Conservation (phyloP, 225 moss, liverwort and hornwort species). For the Climacium dendroides region DNA sequence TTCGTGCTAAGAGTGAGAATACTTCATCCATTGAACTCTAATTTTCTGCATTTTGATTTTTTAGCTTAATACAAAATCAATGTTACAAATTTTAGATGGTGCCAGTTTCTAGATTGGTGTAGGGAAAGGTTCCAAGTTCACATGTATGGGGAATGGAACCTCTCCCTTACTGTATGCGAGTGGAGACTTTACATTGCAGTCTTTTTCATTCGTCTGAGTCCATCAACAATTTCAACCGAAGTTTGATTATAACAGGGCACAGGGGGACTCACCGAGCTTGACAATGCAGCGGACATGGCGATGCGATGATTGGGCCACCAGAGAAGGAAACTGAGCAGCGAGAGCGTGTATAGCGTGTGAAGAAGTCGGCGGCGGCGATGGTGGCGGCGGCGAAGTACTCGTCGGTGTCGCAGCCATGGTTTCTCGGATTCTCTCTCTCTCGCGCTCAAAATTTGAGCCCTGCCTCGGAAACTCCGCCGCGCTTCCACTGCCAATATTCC, state of each 20-base stretch:
- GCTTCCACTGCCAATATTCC: not conserved
- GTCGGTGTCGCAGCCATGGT: not conserved
- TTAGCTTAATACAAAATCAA: not conserved
- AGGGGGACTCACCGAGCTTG: slow-evolving; percentile 58
- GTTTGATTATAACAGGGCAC: not conserved
- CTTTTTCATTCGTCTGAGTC: not conserved
- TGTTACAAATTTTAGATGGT: not conserved
- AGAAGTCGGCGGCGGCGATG: not conserved
- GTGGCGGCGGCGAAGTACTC: not conserved
- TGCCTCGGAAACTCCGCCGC: not conserved
- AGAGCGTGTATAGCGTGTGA: slow-evolving; percentile 11
- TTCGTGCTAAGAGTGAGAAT: too few species aligned
- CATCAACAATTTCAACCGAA: not conserved
- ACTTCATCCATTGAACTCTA: too few species aligned
- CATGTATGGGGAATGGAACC: not conserved
- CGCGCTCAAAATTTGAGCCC: not conserved
- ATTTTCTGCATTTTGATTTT: not conserved
- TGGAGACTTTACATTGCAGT: not conserved
- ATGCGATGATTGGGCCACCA: not conserved
- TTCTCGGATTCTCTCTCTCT: not conserved
- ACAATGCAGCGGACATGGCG: slow-evolving; percentile 71
- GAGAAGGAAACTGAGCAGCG: slow-evolving; percentile 4
- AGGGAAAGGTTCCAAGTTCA: not conserved
- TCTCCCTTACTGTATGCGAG: not conserved
- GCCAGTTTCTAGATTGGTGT: not conserved